Conservation (phyloP, 306 rosid species). For the Erythrophleum fordii region DNA sequence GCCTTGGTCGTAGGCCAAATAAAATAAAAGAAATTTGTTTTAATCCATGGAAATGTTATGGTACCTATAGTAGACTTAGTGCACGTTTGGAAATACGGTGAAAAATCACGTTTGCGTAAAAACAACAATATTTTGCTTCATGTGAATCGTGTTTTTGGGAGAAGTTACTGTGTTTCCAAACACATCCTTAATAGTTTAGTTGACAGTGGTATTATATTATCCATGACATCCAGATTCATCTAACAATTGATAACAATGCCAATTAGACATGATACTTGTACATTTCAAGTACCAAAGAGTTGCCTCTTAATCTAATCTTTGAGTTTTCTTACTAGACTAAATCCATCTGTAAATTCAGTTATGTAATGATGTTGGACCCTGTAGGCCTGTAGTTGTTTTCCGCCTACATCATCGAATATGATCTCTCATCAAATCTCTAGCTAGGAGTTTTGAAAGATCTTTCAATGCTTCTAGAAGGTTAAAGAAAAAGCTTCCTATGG, state of each 20-base stretch:
- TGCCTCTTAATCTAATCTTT: no score
- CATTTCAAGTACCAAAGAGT: background rate
- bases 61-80: background rate
- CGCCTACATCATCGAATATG: constrained; percentile 16
- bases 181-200: no score
- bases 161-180: no score
- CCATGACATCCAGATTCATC: background rate
- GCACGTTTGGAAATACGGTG: no score
- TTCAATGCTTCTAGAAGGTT: background rate
- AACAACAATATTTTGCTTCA: no score
- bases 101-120: no score
- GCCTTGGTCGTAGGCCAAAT: constrained; percentile 21
- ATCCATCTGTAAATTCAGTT: constrained; percentile 8
- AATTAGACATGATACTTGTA: background rate
- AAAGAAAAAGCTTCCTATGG: background rate
- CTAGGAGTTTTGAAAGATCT: constrained; percentile 9
- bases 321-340: constrained; percentile 1
- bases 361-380: constrained; percentile 31
- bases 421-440: background rate
- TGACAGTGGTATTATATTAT: background rate
- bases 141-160: no score
- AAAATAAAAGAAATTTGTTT: constrained; percentile 6
- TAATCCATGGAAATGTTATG: background rate
- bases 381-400: background rate
- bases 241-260: background rate